phyloP scores from a whole-genome alignment of 805 yeast species.

The Saccharomycopsis javanensis region DNA sequence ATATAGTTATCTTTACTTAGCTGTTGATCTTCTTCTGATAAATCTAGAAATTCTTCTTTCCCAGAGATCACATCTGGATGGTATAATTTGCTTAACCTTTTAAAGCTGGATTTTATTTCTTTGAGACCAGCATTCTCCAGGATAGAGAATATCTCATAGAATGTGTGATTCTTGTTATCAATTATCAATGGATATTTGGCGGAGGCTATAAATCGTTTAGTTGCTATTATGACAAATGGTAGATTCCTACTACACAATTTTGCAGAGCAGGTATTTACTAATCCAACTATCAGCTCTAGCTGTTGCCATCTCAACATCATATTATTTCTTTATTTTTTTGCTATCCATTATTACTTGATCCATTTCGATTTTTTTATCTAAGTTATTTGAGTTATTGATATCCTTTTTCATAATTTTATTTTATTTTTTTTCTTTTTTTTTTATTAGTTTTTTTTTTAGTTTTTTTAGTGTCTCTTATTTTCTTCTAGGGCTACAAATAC shows the following conservation, averaged over 20 bases:
- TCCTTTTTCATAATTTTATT: too few species aligned
- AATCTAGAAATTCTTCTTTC: constrained; percentile 25
- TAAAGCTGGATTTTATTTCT: constrained; percentile 35
- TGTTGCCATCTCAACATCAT: background rate
- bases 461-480: too few species aligned
- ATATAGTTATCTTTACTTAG: constrained; percentile 30
- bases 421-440: background rate
- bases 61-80: constrained; percentile 32
- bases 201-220: background rate
- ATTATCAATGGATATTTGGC: background rate
- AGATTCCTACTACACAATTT: background rate
- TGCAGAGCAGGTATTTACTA: background rate
- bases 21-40: constrained; percentile 29
- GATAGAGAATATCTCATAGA: constrained; percentile 25
- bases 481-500: background rate
- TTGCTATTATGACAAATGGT: background rate
- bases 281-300: background rate
- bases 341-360: background rate
- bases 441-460: background rate
- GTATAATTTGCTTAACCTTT: constrained; percentile 31
- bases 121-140: constrained; percentile 26
- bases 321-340: background rate
- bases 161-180: constrained; percentile 16
- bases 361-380: background rate
- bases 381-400: background rate